Evolutionary conservation across 345 rosid species (phyloP), one percentile per base, ranked within the genome.

Genomic region (Brassica juncea): DNA sequence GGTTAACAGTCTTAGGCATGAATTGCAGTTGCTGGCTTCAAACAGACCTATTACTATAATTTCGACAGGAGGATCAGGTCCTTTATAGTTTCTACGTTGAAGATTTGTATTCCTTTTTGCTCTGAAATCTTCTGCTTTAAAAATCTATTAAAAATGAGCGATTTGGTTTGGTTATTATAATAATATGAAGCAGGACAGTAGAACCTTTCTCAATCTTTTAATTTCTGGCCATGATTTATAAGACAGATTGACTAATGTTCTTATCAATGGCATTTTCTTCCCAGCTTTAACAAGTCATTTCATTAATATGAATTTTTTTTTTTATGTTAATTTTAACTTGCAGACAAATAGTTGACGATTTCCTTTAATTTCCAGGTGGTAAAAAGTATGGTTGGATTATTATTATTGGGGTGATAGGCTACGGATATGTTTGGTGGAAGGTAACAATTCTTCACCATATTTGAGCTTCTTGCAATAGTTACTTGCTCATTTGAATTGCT

Each of bases 1-100:
- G 99, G 97, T 96, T 60, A 81, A 84, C 79, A 90, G 85, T 75
- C 82, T 93, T 25, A 87, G 92, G 68, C 81, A 87, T 83, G 94
- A 96, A 82, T 84, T 93, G 81, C 87, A 84, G 78, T 60, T 84
- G 61, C 70, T 96, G 78, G 74, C 88, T 19, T 82, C 94, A 71
- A 88, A 75, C 59, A 84, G 92, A 80, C 82, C 94, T 72, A 66
- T 96, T 65, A 91, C 92, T 9, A 92, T 96, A 64, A 83, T 93
- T 71, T 89, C 97, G 74, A 76, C 89, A 66, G 83, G 76, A 74
- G 91, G 94, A 80, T 75, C 86, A 90, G 94, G 98, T 95, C 21
- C 55, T 32, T 23, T 35, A 12, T 12, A 34, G 31, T 75, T 54
- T 58, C 31, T 16, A 52, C 69, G 58, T 15, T 62, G 23, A 54